A percentile compares a stretch with the other conserved stretches of the same genome.
Evolutionary conservation across 129 eudicot species (phyloP).

Genomic region (Flaveria trinervia): DNA sequence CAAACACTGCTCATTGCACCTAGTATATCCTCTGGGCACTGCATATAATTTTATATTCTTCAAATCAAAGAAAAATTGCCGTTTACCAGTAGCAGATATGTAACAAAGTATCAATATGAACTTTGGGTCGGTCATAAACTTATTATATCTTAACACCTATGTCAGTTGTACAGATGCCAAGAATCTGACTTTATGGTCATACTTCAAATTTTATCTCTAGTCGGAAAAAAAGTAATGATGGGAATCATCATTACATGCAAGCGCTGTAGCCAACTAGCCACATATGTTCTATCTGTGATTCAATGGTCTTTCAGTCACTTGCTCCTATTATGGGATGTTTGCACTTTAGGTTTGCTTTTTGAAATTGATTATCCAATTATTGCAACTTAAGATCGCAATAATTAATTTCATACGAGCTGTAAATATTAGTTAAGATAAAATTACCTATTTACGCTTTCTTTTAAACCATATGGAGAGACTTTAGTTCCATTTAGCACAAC

Average conservation of each 20-base stretch:
- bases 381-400: not conserved
- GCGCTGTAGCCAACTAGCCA: not conserved
- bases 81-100: not conserved
- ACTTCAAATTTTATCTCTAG: not conserved
- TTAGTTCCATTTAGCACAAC: slow-evolving; percentile 8
- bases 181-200: not conserved
- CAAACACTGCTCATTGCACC: not conserved
- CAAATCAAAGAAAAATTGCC: not conserved
- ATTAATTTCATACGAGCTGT: not conserved
- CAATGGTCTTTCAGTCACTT: not conserved
- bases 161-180: not conserved
- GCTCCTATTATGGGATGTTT: slow-evolving; percentile 1
- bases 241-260: not conserved
- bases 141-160: not conserved
- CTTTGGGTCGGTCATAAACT: not conserved
- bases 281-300: not conserved
- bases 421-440: not conserved
- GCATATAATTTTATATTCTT: not conserved
- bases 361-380: not conserved
- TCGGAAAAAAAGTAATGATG: not conserved
- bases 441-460: not conserved
- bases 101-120: not conserved
- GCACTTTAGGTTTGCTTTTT: not conserved
- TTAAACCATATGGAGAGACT: slow-evolving; percentile 1
- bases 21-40: not conserved